phyloP scores from a whole-genome alignment of 495 filamentous ascomycete species.

The Haplographium delicatum region DNA sequence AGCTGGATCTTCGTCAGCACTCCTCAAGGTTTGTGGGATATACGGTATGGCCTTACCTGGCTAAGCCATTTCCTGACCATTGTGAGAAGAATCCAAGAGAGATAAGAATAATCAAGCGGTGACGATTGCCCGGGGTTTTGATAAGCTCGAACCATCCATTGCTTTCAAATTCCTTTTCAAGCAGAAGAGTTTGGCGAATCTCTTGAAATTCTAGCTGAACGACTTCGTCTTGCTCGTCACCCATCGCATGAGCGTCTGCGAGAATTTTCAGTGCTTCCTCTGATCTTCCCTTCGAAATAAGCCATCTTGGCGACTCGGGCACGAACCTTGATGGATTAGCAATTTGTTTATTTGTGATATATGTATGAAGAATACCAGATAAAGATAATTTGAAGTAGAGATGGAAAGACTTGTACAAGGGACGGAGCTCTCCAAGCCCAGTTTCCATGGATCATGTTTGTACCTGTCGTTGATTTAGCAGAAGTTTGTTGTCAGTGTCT shows the following conservation, averaged over 20 bases:
- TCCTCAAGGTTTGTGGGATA: too few species aligned
- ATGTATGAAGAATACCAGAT: conserved; percentile 28
- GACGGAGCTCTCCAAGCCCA: conserved; percentile 42
- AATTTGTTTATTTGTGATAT: too few species aligned
- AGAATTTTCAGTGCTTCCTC: conserved; percentile 48
- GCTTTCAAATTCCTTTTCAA: conserved; percentile 38
- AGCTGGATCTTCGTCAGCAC: too few species aligned
- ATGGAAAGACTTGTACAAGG: conserved; percentile 40
- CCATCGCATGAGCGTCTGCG: conserved; percentile 53
- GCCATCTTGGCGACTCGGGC: conserved; percentile 53
- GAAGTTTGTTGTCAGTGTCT: too few species aligned
- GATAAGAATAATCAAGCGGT: too few species aligned
- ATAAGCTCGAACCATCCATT: too few species aligned
- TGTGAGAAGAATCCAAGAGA: too few species aligned
- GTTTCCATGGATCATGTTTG: conserved; percentile 35
- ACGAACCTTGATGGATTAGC: too few species aligned
- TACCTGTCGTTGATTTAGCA: too few species aligned
- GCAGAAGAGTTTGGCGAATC: conserved; percentile 52
- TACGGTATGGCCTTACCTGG: too few species aligned
- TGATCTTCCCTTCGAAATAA: conserved; percentile 41
- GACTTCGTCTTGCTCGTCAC: conserved; percentile 43
- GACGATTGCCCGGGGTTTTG: too few species aligned
- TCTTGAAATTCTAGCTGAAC: conserved; percentile 53
- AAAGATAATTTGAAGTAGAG: conserved; percentile 25
- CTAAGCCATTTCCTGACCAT: too few species aligned